Evolutionary conservation across 2,329 filamentous ascomycete species (phyloP).

Genomic region (Colletotrichum sublineola): DNA sequence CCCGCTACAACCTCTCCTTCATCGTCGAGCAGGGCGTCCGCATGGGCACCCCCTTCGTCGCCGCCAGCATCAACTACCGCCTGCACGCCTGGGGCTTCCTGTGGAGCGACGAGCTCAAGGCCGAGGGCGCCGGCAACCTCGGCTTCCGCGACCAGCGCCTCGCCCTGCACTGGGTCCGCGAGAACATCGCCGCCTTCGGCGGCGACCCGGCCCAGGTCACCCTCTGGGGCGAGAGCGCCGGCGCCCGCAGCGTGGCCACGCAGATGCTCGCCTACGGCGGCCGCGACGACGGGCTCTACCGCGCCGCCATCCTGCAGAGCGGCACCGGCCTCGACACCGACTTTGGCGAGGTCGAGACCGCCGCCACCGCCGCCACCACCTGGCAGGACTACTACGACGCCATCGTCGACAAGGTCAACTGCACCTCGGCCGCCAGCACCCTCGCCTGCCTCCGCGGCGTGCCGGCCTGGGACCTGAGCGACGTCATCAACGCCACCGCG

Average conservation of each 20-base stretch:
- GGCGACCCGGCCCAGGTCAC: constrained; percentile 62
- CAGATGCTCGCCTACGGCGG: constrained; percentile 67
- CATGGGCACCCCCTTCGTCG: constrained; percentile 63
- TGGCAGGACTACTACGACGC: constrained; percentile 43
- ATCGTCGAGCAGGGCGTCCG: constrained; percentile 65
- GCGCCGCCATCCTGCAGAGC: constrained; percentile 64
- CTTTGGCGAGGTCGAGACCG: constrained; percentile 45
- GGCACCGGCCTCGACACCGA: constrained; percentile 57
- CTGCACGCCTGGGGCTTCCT: constrained; percentile 67
- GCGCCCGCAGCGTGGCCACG: constrained; percentile 62
- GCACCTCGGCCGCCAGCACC: constrained; percentile 42
- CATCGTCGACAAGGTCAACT: constrained; percentile 42
- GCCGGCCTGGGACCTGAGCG: constrained; percentile 49
- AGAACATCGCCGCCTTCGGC: constrained; percentile 64
- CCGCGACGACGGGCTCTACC: constrained; percentile 66
- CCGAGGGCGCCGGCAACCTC: constrained; percentile 62
- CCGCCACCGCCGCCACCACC: background rate
- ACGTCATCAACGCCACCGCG: constrained; percentile 48
- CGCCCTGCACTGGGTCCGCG: constrained; percentile 63
- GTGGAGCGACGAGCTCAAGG: constrained; percentile 56
- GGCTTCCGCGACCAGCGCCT: constrained; percentile 65
- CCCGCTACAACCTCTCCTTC: constrained; percentile 72
- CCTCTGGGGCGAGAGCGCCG: constrained; percentile 68
- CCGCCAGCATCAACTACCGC: constrained; percentile 65
- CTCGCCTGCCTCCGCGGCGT: constrained; percentile 51